Base-by-base conservation (phyloP, 2,329 filamentous ascomycete species). In the Trichoderma koningii region DNA sequence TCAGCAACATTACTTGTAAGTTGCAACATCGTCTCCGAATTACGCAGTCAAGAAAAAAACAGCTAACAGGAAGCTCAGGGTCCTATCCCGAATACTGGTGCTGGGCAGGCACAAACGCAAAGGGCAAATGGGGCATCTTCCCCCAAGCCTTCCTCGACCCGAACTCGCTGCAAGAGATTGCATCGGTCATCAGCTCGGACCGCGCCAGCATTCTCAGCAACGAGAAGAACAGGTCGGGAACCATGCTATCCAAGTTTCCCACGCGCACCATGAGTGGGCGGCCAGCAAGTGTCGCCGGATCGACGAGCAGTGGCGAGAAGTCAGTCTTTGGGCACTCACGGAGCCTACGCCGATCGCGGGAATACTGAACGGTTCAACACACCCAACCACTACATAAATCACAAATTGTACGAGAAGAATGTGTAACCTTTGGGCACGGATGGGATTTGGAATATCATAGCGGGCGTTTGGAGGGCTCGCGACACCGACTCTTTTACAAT, bases 1-100 rank as follows among this genome's bases (percentile, higher is more conserved):
- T 90, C 17, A 86, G 82, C 68, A 91, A 88, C 75, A 91, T 85
- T 26, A 77, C 76, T 60, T 85, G 83, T 83, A 71, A 78, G 82
- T 79, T 14, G 5, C 15, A 19, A 0, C 4, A n/a, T 10, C 1
- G 15, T 52, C 12, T n/a, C 7, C 7, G 30, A 41, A 61, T 21
- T 1, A 23, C 15, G 2, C 38, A 4, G 21, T 23, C 5, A 3
- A n/a, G 38, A n/a, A 19, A 42, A 19, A 42, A 7, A 5, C 21
- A 23, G 45, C 51, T 70, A 45, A 70, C 64, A 41, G 3, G 19
- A 3, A 4, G 28, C 14, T 9, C 23, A 82, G 81, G 79, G 78
- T 69, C 76, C 2, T 77, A 81, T 64, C 73, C 76, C 23, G 80
- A 81, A 14, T 81, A 83, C 66, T 86, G 83, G 83, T 86, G 83